Evolutionary conservation across 257 asterid genomes (phyloP), one percentile per base, ranked within the genome.

Genomic region (Solanum acaule): DNA sequence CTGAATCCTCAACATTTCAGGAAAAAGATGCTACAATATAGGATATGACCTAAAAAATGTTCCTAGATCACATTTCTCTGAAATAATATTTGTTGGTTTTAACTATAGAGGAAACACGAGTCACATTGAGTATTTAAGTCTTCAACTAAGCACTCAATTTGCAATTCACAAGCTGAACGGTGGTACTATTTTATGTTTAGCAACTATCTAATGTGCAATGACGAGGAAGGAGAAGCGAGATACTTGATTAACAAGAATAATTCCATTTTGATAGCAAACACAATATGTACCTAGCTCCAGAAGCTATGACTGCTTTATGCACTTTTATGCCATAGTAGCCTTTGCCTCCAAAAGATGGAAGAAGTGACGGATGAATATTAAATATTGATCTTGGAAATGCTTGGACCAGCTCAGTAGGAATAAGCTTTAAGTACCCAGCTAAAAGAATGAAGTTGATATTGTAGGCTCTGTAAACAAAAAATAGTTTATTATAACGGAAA

Each of bases 271-370:
- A 82, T 82, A 29, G 37, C 23, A 40, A n/a, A 38, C 4, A 40
- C 13, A 6, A 38, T 12, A 15, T 49, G 22, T 91, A 96, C 99
- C 99, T 96, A 40, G 99, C 99, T 68, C 99, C 99, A 44, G 99
- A 94, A 68, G 96, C 95, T 87, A 96, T 93, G 91, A 96, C 99
- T 12, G 98, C 98, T 92, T 89, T 89, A 88, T 96, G 99, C 86
- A 96, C 99, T 92, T 95, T 96, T 93, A 93, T 94, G 83, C 98
- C 99, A 83, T 94, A 96, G 89, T 90, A 96, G 13, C 98, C 98
- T 90, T 94, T 93, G 88, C 99, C 99, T 88, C 98, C 99, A 91
- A 96, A 96, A 40, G 98, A 96, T 29, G 99, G 98, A 93, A 95
- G 98, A 92, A 95, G 98, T 5, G 99, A 94, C 33, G 98, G 99